These are phyloP conservation scores for Lichtheimia hyalospora DNA, from an alignment of 371 early-diverging fungal genomes.

Conservation along the genomic window DNA sequence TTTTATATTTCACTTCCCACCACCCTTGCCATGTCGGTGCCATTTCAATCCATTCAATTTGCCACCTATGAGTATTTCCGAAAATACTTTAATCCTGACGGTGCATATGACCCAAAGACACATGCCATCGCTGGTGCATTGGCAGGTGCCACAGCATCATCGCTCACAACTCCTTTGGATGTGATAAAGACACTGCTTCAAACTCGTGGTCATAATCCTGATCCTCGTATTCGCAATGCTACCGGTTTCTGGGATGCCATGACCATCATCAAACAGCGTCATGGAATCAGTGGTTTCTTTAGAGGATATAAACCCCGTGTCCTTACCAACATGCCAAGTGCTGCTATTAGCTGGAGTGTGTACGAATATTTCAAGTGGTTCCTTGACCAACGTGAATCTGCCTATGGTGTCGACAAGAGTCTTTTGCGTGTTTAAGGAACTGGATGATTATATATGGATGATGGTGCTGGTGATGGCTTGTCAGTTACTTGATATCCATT, in stretches of 20 bases:
- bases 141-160: conserved; percentile 90
- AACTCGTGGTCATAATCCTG: conserved; percentile 77
- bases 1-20: conserved; percentile 95
- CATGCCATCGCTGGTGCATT: conserved; percentile 87
- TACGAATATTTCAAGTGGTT: conserved; percentile 87
- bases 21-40: conserved; percentile 88
- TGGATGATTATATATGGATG: too few relatives aligned
- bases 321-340: conserved; percentile 87
- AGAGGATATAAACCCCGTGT: conserved; percentile 85
- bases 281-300: conserved; percentile 81
- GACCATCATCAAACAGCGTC: conserved; percentile 67
- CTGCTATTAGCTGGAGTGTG: conserved; percentile 94
- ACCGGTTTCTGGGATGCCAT: conserved; percentile 74
- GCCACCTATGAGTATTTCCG: conserved; percentile 86
- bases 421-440: conserved; percentile 9
- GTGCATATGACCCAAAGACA: conserved; percentile 80
- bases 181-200: conserved; percentile 93
- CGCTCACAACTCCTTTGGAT: conserved; percentile 92
- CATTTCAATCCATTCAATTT: conserved; percentile 92
- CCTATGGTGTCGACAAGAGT: conserved; percentile 11
- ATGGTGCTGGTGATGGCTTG: too few relatives aligned
- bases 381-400: conserved; percentile 10
- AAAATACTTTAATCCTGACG: conserved; percentile 72
- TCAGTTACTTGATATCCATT: too few relatives aligned
- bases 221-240: conserved; percentile 68